Evolutionary conservation across 371 early-diverging fungal genomes (phyloP), one percentile per base, ranked within the genome.

Genomic region (Mucor indicus): DNA sequence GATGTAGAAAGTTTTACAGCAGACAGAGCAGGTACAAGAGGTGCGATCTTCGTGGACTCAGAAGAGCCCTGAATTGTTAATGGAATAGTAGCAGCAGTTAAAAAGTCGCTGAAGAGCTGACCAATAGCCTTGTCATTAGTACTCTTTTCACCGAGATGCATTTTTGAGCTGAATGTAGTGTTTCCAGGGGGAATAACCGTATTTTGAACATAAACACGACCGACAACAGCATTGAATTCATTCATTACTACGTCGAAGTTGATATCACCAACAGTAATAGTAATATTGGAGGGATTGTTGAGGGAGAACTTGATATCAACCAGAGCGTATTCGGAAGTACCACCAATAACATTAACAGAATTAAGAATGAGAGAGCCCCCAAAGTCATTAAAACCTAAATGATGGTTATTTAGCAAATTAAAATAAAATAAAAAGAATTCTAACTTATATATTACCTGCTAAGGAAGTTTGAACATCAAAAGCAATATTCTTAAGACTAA

Each of bases 201-300:
- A 57, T 70, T 54, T 17, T 61, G 62, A 19, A 74, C 21, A 30
- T 53, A 52, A 22, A 64, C 66, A 41, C 48, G 37, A 38, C 76
- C 79, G 48, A 81, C 60, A 9, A 50, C 48, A 15, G 61, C 52
- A 38, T 57, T 47, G 38, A 49, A 45, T 7, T 73, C 76, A 22
- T 67, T 55, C 49, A 67, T 66, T 16, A 54, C 36, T 37, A 74
- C 61, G 37, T 68, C 53, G 49, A 81, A 76, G 23, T 55, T 54
- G 38, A 78, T 69, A 43, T 77, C 59, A 31, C 79, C 80, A 21
- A 79, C 55, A 48, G 60, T 71, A 37, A 79, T 77, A 7, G 79
- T 75, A 44, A 80, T 64, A 13, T 64, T 67, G 13, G 80, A 79
- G 4, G 84, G 84, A 32, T 76, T 80, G 57, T 50, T 62, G 27